phyloP scores from a whole-genome alignment of 1,284 basidiomycete genomes.

The Cutaneotrichosporon dermatis region DNA sequence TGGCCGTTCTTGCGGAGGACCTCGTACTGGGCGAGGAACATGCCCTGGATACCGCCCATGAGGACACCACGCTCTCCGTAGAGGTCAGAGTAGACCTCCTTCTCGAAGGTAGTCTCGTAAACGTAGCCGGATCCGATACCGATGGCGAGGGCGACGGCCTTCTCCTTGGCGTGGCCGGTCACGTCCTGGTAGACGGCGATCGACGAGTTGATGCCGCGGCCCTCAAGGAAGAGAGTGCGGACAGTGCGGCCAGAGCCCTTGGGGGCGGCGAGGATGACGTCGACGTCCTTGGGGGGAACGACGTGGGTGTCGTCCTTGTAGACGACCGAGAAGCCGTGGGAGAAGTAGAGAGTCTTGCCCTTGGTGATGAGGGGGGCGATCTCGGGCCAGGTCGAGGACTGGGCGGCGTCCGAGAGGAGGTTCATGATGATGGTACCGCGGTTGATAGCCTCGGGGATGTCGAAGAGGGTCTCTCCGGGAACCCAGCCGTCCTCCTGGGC shows the following conservation, averaged over 20 bases:
- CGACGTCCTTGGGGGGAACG: constrained; percentile 84
- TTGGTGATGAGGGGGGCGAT: constrained; percentile 91
- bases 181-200: constrained; percentile 67
- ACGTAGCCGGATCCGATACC: constrained; percentile 82
- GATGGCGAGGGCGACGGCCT: constrained; percentile 90
- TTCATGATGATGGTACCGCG: constrained; percentile 99
- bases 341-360: constrained; percentile 99
- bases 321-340: constrained; percentile 98
- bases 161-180: constrained; percentile 95
- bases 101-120: constrained; percentile 95
- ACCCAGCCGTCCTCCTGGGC: constrained; percentile 98
- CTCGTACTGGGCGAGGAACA: constrained; percentile 98
- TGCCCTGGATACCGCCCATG: constrained; percentile 99
- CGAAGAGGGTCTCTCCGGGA: constrained; percentile 95
- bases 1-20: constrained; percentile 98
- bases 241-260: constrained; percentile 99
- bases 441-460: constrained; percentile 95
- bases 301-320: constrained; percentile 98
- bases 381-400: constrained; percentile 87
- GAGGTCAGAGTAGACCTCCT: constrained; percentile 98
- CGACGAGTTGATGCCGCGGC: constrained; percentile 62
- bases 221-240: constrained; percentile 99
- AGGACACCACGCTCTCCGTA: constrained; percentile 99
- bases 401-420: constrained; percentile 96
- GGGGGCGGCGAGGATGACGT: constrained; percentile 98